Conservation (phyloP, 1,284 basidiomycete species). For the Pseudozyma sp. region DNA sequence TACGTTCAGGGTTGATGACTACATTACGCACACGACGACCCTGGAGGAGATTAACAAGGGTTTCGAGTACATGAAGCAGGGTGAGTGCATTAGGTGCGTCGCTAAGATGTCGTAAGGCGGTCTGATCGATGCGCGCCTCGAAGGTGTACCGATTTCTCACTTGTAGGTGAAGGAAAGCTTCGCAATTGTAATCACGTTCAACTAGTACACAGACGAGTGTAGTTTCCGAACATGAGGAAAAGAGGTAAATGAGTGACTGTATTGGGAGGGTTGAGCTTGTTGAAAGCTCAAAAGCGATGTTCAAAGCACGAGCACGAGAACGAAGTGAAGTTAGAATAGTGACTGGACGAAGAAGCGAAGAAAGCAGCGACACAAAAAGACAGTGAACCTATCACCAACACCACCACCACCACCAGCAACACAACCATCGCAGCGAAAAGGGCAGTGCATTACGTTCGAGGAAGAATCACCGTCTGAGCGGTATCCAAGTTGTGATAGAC, state of each 20-base stretch:
- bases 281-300: no score
- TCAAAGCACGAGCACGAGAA: no score
- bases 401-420: no score
- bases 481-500: slow-evolving; percentile 38
- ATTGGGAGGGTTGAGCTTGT: no score
- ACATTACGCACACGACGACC: slow-evolving; percentile 69
- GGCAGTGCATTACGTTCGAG: not conserved
- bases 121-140: not conserved
- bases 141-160: not conserved
- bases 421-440: no score
- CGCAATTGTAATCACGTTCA: no score
- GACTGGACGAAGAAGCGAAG: no score
- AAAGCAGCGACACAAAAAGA: not conserved
- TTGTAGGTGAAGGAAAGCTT: not conserved
- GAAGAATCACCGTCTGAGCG: slow-evolving; percentile 19
- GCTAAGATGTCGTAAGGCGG: slow-evolving; percentile 34
- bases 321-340: no score
- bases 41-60: slow-evolving; percentile 86
- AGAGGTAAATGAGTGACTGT: no score
- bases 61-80: slow-evolving; percentile 93
- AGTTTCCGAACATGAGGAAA: no score
- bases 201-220: no score
- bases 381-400: no score
- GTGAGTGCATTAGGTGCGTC: slow-evolving; percentile 87
- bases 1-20: slow-evolving; percentile 70